Percentiles rank a stretch among this genome's conserved stretches.
Conservation (phyloP, 768 basidiomycete genomes). For the Boletus speciosus region DNA sequence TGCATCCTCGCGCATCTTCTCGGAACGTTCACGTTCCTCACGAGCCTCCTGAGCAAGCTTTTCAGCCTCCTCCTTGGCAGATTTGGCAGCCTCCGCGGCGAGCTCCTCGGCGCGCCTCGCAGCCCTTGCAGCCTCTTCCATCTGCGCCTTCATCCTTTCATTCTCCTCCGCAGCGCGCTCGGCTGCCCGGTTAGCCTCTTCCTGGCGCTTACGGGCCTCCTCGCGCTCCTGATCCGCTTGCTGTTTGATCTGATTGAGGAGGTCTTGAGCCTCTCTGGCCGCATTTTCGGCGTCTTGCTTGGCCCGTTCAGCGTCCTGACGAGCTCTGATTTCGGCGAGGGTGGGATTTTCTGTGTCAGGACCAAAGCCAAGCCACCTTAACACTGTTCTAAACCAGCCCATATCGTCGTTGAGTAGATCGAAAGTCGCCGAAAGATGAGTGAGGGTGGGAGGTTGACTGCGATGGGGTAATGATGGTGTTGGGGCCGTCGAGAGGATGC, state of each 20-base stretch:
- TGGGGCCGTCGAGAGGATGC: neutral
- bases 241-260: neutral
- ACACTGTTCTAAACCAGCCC: conserved; percentile 3
- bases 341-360: conserved; percentile 13
- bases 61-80: conserved; percentile 18
- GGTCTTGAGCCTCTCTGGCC: conserved; percentile 4
- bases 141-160: conserved; percentile 8
- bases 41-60: conserved; percentile 8
- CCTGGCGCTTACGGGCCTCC: conserved; percentile 4
- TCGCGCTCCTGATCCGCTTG: conserved; percentile 13
- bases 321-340: conserved; percentile 10
- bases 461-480: neutral
- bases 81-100: conserved; percentile 5
- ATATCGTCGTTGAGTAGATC: neutral
- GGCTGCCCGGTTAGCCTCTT: conserved; percentile 5
- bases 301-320: conserved; percentile 8
- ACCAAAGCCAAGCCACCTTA: conserved; percentile 1
- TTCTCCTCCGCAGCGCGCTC: conserved; percentile 4
- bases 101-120: conserved; percentile 5
- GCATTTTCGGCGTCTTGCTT: neutral
- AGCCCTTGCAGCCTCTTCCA: conserved; percentile 5
- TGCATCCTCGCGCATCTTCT: conserved; percentile 15
- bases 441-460: no score
- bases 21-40: conserved; percentile 13
- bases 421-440: neutral